Evolutionary conservation across 129 eudicot genomes (phyloP).

Genomic region (Artemisia argyi): DNA sequence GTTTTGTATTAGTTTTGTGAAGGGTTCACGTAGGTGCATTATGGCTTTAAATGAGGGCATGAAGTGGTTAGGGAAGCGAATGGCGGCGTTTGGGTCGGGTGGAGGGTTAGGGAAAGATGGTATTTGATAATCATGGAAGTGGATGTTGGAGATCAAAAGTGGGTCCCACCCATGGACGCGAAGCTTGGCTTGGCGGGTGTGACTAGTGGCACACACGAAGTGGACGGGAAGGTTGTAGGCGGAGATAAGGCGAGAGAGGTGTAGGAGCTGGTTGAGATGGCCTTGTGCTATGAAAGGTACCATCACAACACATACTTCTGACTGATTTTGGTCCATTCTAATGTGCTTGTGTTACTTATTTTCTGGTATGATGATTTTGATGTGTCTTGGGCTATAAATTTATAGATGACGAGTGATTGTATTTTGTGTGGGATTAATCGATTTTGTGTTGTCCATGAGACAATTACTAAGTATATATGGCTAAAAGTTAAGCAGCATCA

Average conservation of each 20-base stretch:
- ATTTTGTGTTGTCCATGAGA: too few species aligned
- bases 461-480: too few species aligned
- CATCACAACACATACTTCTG: constrained; percentile 52
- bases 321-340: constrained; percentile 26
- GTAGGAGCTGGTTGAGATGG: constrained; percentile 84
- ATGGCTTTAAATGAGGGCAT: constrained; percentile 41
- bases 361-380: too few species aligned
- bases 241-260: constrained; percentile 69
- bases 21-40: constrained; percentile 41
- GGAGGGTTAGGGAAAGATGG: constrained; percentile 46
- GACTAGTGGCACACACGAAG: constrained; percentile 51
- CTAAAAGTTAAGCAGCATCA: too few species aligned
- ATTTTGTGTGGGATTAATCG: too few species aligned
- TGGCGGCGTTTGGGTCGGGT: constrained; percentile 45
- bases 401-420: too few species aligned
- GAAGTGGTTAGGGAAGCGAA: constrained; percentile 56
- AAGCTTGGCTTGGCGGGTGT: constrained; percentile 60
- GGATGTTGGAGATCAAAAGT: constrained; percentile 29
- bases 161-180: constrained; percentile 52
- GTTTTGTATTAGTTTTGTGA: constrained; percentile 5
- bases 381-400: too few species aligned
- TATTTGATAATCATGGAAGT: constrained; percentile 58
- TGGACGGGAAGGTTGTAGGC: constrained; percentile 60
- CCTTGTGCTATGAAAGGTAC: constrained; percentile 78
- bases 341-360: neutral